Evolutionary conservation across 2,329 filamentous ascomycete species (phyloP), one percentile per base, ranked within the genome.

Genomic region (Trematosphaeria pertusa): DNA sequence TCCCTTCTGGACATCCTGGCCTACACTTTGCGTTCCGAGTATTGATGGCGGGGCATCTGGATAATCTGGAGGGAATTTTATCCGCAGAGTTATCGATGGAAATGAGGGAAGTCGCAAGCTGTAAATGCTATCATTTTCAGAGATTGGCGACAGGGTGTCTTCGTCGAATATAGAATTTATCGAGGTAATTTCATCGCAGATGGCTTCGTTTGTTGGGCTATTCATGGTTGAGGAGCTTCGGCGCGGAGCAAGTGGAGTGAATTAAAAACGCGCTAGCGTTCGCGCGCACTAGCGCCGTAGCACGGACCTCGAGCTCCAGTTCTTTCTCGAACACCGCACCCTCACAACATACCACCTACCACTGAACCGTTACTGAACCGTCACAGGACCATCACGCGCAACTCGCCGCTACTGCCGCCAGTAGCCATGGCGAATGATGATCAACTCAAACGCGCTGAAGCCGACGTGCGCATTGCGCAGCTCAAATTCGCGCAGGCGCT

Each of bases 151-250:
- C 6, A 92, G 77, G 9, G 87, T 87, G n/a, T 76, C 78, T 37
- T 85, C 80, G 54, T 85, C 87, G 73, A 92, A 94, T 56, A 94
- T 94, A 43, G 89, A 89, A 72, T 93, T 94, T 64, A 94, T 87
- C 52, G 87, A 89, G 64, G 87, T 87, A 21, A 92, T 75, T 68
- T 94, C 89, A 72, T 94, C 89, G 37, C 73, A 70, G 19, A 93
- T 80, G 38, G 78, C 61, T 33, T 67, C 64, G 58, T 69, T 67
- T 26, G 46, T 37, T 35, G 58, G 7, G 24, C n/a, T n/a, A n/a
- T 7, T 52, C 58, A 66, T 66, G 47, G 50, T 59, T 55, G 51
- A 34, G 37, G 46, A 35, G 26, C 36, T 30, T 17, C 10, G 41
- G 31, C 38, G 28, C n/a, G 33, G 19, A 21, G 18, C 17, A 35